These are phyloP conservation scores for Pestalotiopsis sp. DNA, from an alignment of 2,329 filamentous ascomycete genomes.

Conservation along the genomic window DNA sequence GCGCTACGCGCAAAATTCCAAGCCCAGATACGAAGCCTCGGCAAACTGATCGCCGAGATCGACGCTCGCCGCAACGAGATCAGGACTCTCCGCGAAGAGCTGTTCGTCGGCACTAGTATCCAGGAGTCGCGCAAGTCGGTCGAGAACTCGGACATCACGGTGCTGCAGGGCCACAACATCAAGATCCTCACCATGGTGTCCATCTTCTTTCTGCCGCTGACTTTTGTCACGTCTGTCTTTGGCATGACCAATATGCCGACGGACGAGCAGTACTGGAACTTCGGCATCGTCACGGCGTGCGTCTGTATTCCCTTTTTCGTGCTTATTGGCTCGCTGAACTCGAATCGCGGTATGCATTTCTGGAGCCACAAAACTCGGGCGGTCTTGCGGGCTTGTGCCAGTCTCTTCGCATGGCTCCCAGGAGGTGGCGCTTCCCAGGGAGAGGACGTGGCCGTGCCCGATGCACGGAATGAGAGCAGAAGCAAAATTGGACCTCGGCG, in stretches of 20 bases:
- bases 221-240: slow-evolving; percentile 1
- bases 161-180: slow-evolving; percentile 5
- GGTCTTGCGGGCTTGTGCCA: neutral
- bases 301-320: slow-evolving; percentile 1
- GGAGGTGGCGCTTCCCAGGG: neutral
- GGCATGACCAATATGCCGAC: neutral
- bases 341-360: neutral
- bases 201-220: slow-evolving; percentile 1
- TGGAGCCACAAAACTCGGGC: neutral
- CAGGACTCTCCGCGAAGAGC: neutral
- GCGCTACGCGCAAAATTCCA: neutral
- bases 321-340: neutral
- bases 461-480: neutral
- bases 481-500: neutral
- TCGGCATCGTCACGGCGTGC: neutral
- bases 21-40: neutral
- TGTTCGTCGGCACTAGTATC: neutral
- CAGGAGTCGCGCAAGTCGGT: neutral
- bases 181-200: slow-evolving; percentile 1
- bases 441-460: neutral
- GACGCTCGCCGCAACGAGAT: neutral
- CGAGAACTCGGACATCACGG: slow-evolving; percentile 2
- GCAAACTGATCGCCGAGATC: neutral
- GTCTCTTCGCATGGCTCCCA: neutral
- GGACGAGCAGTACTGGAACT: neutral